These are phyloP conservation scores for Lipomyces sp. DNA, from an alignment of 805 yeast species.

Conservation along the genomic window DNA sequence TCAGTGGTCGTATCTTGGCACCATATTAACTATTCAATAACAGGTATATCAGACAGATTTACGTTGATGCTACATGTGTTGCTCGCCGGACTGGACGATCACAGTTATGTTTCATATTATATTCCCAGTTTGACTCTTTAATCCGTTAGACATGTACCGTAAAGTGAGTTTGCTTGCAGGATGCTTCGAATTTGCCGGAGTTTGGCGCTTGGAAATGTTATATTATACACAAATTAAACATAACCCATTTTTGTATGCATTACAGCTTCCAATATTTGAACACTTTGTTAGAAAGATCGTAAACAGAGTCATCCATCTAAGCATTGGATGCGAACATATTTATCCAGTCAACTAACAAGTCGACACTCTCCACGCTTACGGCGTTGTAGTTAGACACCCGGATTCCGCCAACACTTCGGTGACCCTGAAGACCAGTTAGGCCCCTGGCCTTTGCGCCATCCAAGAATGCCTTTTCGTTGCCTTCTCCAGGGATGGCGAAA, in stretches of 20 bases:
- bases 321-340: constrained; percentile 58
- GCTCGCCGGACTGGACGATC: constrained; percentile 35
- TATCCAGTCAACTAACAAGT: constrained; percentile 61
- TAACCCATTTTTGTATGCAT: background rate
- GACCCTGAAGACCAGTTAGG: constrained; percentile 87
- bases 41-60: constrained; percentile 38
- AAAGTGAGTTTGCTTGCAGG: background rate
- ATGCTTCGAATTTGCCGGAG: background rate
- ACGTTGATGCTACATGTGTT: constrained; percentile 38
- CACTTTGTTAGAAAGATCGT: background rate
- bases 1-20: background rate
- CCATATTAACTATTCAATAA: constrained; percentile 13
- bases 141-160: background rate
- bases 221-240: background rate
- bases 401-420: constrained; percentile 96
- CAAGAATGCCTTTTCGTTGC: constrained; percentile 68
- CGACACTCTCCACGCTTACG: constrained; percentile 64
- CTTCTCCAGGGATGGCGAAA: constrained; percentile 71
- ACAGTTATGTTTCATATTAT: constrained; percentile 38
- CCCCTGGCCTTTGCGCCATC: constrained; percentile 63
- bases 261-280: background rate
- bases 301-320: constrained; percentile 27
- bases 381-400: constrained; percentile 92
- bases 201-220: background rate
- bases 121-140: constrained; percentile 24